Conservation (phyloP, 805 yeast species). For the Suhomyces kilbournensis region DNA sequence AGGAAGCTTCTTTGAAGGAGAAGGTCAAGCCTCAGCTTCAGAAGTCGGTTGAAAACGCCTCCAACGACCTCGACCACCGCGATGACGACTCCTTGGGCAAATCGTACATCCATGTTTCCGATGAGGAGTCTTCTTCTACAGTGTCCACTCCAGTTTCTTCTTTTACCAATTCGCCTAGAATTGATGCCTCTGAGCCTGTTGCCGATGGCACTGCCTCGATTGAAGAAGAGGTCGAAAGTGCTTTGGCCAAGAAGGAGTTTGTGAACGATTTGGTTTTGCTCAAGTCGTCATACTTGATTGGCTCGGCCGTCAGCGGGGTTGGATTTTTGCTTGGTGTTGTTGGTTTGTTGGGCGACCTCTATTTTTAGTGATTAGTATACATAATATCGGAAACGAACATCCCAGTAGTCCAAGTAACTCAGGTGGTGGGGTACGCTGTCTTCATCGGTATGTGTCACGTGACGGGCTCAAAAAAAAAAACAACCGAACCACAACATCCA, state of each 20-base stretch:
- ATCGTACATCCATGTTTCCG: conserved; percentile 43
- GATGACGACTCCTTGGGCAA: conserved; percentile 32
- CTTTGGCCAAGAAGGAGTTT: conserved; percentile 37
- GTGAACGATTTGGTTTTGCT: conserved; percentile 26
- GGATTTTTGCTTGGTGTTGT: conserved; percentile 49
- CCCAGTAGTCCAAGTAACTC: no score
- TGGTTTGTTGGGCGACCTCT: conserved; percentile 59
- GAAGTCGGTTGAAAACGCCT: background rate
- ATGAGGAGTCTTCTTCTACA: conserved; percentile 28
- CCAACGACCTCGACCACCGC: conserved; percentile 6
- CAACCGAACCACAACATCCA: conserved; percentile 7
- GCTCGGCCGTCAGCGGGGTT: conserved; percentile 41
- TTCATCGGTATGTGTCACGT: background rate
- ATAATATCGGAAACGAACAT: background rate
- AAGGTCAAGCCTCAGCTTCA: background rate
- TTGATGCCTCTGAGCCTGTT: conserved; percentile 9
- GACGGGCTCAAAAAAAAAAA: background rate
- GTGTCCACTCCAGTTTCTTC: conserved; percentile 28
- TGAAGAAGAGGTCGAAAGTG: conserved; percentile 42
- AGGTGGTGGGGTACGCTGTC: background rate
- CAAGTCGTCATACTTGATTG: conserved; percentile 35
- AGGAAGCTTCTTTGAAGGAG: background rate
- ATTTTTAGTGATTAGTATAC: background rate
- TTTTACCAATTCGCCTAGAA: conserved; percentile 23
- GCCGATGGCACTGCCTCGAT: conserved; percentile 15